These are phyloP conservation scores for Candida arabinofermentans DNA, from an alignment of 805 yeast genomes.

Conservation along the genomic window DNA sequence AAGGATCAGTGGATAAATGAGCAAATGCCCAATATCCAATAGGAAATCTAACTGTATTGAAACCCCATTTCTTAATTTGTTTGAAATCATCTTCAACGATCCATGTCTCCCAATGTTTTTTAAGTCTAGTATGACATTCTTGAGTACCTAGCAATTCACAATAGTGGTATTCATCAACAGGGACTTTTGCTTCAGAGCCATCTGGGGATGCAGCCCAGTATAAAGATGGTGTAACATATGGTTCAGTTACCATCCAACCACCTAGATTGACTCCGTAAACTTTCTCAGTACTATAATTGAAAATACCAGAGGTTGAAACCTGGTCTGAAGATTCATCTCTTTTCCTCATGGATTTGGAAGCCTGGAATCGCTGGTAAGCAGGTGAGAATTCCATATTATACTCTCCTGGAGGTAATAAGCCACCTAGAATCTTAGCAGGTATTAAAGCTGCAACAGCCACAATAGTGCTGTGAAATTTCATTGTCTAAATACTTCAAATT, in stretches of 20 bases:
- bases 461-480: background rate
- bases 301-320: background rate
- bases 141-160: slow-evolving; percentile 46
- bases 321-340: background rate
- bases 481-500: background rate
- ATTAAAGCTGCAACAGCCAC: background rate
- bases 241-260: slow-evolving; percentile 72
- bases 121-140: slow-evolving; percentile 39
- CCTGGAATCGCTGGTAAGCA: background rate
- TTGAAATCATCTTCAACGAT: slow-evolving; percentile 56
- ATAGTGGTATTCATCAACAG: slow-evolving; percentile 59
- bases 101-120: slow-evolving; percentile 55
- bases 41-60: slow-evolving; percentile 72
- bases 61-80: slow-evolving; percentile 47
- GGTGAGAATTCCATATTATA: background rate
- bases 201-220: slow-evolving; percentile 34
- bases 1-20: slow-evolving; percentile 49
- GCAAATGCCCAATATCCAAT: slow-evolving; percentile 81
- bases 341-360: background rate
- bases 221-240: slow-evolving; percentile 64
- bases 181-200: slow-evolving; percentile 37
- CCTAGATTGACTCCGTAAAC: slow-evolving; percentile 53
- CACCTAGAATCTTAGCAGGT: background rate
- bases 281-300: slow-evolving; percentile 23
- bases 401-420: background rate